phyloP scores from a whole-genome alignment of 495 filamentous ascomycete genomes.

The Patellaria atrata region DNA sequence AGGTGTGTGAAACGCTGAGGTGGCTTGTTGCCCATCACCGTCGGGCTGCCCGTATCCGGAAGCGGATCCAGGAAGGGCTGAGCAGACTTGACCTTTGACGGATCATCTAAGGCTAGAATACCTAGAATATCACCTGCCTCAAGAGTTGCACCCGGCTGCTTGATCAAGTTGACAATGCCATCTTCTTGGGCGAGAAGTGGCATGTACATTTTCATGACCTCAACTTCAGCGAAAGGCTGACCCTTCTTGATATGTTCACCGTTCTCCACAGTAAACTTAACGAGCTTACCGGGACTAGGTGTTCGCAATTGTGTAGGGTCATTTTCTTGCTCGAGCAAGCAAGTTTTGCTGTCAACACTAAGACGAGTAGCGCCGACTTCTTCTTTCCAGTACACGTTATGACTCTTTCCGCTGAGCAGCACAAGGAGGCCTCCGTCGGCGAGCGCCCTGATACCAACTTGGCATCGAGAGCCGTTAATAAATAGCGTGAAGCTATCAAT shows the following conservation, averaged over 20 bases:
- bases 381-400: slow-evolving; percentile 99
- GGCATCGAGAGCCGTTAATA: slow-evolving; percentile 96
- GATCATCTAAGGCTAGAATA: slow-evolving; percentile 91
- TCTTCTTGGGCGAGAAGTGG: slow-evolving; percentile 93
- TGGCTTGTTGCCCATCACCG: slow-evolving; percentile 81
- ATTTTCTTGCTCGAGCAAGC: slow-evolving; percentile 95
- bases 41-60: slow-evolving; percentile 71
- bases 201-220: slow-evolving; percentile 99
- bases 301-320: slow-evolving; percentile 94
- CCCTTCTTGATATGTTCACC: slow-evolving; percentile 88
- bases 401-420: slow-evolving; percentile 74
- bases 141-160: slow-evolving; percentile 95
- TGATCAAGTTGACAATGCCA: slow-evolving; percentile 93
- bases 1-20: slow-evolving; percentile 72
- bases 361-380: slow-evolving; percentile 90
- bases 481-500: slow-evolving; percentile 94
- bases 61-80: slow-evolving; percentile 91
- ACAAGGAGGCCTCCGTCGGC: slow-evolving; percentile 92
- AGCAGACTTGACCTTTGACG: slow-evolving; percentile 89
- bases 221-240: slow-evolving; percentile 90
- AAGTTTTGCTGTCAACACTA: slow-evolving; percentile 95
- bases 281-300: slow-evolving; percentile 91
- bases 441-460: slow-evolving; percentile 81
- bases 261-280: slow-evolving; percentile 96
- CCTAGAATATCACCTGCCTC: slow-evolving; percentile 98